Evolutionary conservation across 2,329 filamentous ascomycete genomes (phyloP).

Genomic region (Aspergillus latus): DNA sequence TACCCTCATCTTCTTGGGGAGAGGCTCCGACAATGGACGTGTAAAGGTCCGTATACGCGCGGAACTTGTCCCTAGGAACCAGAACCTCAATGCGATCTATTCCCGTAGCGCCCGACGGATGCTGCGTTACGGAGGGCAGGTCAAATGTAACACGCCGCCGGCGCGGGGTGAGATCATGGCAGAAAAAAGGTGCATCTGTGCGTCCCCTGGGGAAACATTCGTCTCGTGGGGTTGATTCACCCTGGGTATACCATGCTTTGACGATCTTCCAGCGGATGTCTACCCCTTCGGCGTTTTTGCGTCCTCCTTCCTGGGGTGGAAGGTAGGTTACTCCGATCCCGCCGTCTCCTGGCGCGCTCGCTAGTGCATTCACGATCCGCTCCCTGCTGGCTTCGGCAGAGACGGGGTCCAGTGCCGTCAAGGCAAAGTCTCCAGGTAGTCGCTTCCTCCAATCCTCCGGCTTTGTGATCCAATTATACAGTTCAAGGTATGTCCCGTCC

Average conservation of each 20-base stretch:
- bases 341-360: slow-evolving; percentile 1
- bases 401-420: slow-evolving; percentile 8
- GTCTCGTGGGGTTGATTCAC: slow-evolving; percentile 2
- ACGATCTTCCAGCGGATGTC: slow-evolving; percentile 16
- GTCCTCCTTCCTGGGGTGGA: slow-evolving; percentile 10
- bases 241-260: slow-evolving; percentile 3
- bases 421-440: slow-evolving; percentile 16
- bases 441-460: slow-evolving; percentile 10
- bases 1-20: neutral
- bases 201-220: slow-evolving; percentile 12
- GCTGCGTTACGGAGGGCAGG: slow-evolving; percentile 1
- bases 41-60: slow-evolving; percentile 5
- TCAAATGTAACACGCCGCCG: slow-evolving; percentile 11
- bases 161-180: slow-evolving; percentile 17
- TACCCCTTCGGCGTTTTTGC: slow-evolving; percentile 7
- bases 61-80: slow-evolving; percentile 5
- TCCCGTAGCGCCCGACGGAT: slow-evolving; percentile 15
- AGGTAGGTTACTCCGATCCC: slow-evolving; percentile 11
- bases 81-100: slow-evolving; percentile 14
- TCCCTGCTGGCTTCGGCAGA: slow-evolving; percentile 11
- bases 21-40: slow-evolving; percentile 13
- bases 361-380: slow-evolving; percentile 10
- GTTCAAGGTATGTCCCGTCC: slow-evolving; percentile 17
- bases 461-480: slow-evolving; percentile 15
- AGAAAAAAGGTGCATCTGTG: slow-evolving; percentile 18